A percentile compares a stretch with the other conserved stretches of the same genome.
phyloP scores from a whole-genome alignment of 2,329 filamentous ascomycete species.

The Dactylellina sp. region DNA sequence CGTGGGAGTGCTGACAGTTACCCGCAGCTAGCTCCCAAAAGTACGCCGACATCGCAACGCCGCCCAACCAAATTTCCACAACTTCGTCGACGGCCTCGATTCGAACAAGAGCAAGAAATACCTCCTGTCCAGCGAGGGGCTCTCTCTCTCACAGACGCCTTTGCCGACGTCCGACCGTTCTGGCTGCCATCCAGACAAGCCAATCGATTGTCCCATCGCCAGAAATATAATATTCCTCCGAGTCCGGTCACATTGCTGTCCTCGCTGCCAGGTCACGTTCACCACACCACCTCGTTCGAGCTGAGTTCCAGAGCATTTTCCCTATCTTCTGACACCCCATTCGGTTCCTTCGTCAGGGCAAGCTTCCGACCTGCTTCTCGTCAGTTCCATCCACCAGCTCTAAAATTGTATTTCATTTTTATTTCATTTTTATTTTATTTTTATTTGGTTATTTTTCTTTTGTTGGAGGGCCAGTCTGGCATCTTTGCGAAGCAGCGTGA shows the following conservation, averaged over 20 bases:
- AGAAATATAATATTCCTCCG: neutral
- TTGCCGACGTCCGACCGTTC: neutral
- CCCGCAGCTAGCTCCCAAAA: slow-evolving; percentile 30
- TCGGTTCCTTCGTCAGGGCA: neutral
- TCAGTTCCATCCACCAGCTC: slow-evolving; percentile 15
- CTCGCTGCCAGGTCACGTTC: slow-evolving; percentile 10
- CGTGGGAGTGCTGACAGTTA: slow-evolving; percentile 40
- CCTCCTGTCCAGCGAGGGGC: slow-evolving; percentile 15
- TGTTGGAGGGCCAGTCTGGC: slow-evolving; percentile 42
- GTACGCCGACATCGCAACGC: slow-evolving; percentile 45
- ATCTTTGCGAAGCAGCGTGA: slow-evolving; percentile 12
- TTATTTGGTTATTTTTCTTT: neutral
- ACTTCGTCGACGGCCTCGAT: slow-evolving; percentile 16
- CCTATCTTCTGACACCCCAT: neutral
- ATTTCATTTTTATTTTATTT: too few species aligned
- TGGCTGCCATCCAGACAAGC: neutral
- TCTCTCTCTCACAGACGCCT: neutral
- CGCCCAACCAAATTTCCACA: slow-evolving; percentile 6
- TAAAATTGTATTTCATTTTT: neutral
- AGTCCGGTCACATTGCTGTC: neutral
- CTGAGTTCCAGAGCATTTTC: slow-evolving; percentile 4
- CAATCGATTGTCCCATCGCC: neutral
- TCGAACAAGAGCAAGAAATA: too few species aligned
- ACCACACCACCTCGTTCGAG: neutral
- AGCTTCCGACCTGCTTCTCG: slow-evolving; percentile 10